phyloP scores from a whole-genome alignment of 2,329 filamentous ascomycete species.

The Fusarium nurragi region DNA sequence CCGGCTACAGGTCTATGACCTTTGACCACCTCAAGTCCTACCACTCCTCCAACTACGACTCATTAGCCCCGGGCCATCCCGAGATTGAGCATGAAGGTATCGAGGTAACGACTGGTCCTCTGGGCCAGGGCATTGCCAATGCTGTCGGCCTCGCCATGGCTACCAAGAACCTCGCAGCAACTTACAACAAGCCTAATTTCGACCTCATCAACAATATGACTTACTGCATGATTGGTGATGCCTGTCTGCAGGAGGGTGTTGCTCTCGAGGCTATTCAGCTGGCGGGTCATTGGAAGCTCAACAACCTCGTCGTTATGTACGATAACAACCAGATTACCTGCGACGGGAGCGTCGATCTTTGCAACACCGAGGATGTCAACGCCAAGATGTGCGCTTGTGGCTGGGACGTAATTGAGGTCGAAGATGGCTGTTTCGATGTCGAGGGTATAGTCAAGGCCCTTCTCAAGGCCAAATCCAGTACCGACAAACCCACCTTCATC shows the following conservation, averaged over 20 bases:
- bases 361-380: conserved; percentile 67
- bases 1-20: conserved; percentile 64
- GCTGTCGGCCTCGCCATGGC: conserved; percentile 68
- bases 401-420: conserved; percentile 65
- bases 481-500: conserved; percentile 65
- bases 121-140: conserved; percentile 69
- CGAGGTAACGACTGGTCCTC: conserved; percentile 67
- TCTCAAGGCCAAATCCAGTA: conserved; percentile 53
- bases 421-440: conserved; percentile 63
- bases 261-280: conserved; percentile 65
- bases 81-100: conserved; percentile 67
- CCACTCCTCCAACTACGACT: conserved; percentile 54
- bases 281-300: conserved; percentile 64
- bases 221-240: conserved; percentile 67
- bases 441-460: conserved; percentile 55
- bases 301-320: conserved; percentile 67
- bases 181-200: conserved; percentile 61
- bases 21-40: conserved; percentile 67
- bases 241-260: conserved; percentile 67
- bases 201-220: conserved; percentile 61
- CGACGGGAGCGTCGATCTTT: conserved; percentile 62
- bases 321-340: conserved; percentile 71
- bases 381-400: conserved; percentile 65
- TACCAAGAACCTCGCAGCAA: conserved; percentile 63
- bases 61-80: conserved; percentile 64